Evolutionary conservation across 192 early-diverging fungal genomes (phyloP).

Genomic region (Gonapodya sp.): DNA sequence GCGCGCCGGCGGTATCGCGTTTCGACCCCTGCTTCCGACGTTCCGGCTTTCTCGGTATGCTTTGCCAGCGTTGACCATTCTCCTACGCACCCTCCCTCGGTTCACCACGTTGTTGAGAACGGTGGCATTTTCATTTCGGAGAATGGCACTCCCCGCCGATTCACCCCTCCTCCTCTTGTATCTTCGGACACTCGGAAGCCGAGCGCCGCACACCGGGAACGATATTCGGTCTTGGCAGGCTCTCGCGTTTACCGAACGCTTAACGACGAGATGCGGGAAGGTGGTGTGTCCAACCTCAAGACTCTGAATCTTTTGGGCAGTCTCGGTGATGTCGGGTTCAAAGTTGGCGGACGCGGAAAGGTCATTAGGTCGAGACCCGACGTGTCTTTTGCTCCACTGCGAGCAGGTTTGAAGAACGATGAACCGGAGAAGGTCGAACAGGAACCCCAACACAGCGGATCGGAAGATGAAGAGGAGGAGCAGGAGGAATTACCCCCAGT

Average conservation of each 20-base stretch:
- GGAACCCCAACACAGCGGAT: not conserved
- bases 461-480: not conserved
- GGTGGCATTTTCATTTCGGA: constrained; percentile 4
- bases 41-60: not conserved
- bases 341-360: not conserved
- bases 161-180: not conserved
- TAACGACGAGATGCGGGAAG: not conserved
- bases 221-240: not conserved
- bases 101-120: not conserved
- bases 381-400: not conserved
- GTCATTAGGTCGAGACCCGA: not conserved
- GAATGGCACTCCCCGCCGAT: not conserved
- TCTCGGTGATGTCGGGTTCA: not conserved
- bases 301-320: not conserved
- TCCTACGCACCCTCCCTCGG: not conserved
- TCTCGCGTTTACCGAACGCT: not conserved
- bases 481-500: no score
- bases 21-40: not conserved
- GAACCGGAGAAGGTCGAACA: not conserved
- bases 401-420: not conserved
- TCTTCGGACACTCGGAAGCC: not conserved
- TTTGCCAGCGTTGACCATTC: constrained; percentile 7
- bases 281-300: constrained; percentile 1
- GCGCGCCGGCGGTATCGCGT: not conserved
- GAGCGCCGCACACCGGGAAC: not conserved